A percentile compares a stretch with the other conserved stretches of the same genome.
Conservation (phyloP, 306 rosid genomes). For the Cucurbita maxima region DNA sequence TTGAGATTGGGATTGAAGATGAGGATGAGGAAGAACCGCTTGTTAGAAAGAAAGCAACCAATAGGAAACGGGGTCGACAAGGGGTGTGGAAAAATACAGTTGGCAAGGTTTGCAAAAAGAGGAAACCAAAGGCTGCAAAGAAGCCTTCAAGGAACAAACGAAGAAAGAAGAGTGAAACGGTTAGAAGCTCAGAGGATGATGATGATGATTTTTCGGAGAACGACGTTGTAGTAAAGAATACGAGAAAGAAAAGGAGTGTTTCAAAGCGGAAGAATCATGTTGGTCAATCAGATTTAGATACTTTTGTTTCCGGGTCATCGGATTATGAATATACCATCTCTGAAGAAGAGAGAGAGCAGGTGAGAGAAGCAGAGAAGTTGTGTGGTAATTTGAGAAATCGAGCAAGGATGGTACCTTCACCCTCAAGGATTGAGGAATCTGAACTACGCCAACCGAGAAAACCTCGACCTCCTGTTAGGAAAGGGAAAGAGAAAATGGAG, state of each 20-base stretch:
- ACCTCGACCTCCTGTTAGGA: slow-evolving; percentile 46
- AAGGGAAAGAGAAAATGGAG: slow-evolving; percentile 83
- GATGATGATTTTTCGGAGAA: slow-evolving; percentile 29
- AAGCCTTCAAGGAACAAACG: slow-evolving; percentile 44
- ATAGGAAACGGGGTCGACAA: slow-evolving; percentile 26
- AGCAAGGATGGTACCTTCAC: slow-evolving; percentile 35
- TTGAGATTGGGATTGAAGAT: slow-evolving; percentile 18
- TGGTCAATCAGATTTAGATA: slow-evolving; percentile 35
- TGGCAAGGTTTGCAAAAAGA: slow-evolving; percentile 29
- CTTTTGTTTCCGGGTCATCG: slow-evolving; percentile 37
- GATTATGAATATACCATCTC: slow-evolving; percentile 70
- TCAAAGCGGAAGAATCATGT: slow-evolving; percentile 26
- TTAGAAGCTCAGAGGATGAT: slow-evolving; percentile 12
- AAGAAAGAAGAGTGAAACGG: slow-evolving; percentile 30
- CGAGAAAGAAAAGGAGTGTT: slow-evolving; percentile 18
- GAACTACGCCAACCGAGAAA: slow-evolving; percentile 27
- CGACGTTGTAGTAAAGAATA: slow-evolving; percentile 15
- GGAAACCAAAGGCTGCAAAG: slow-evolving; percentile 34
- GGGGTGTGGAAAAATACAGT: slow-evolving; percentile 27
- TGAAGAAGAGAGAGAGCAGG: slow-evolving; percentile 97
- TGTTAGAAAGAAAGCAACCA: slow-evolving; percentile 33
- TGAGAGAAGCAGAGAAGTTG: slow-evolving; percentile 70
- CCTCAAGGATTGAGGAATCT: slow-evolving; percentile 19
- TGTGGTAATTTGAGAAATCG: slow-evolving; percentile 31
- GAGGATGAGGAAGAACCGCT: slow-evolving; percentile 51